Conservation (phyloP, 176 grass and related monocot species). For the Bonia amplexicaulis region DNA sequence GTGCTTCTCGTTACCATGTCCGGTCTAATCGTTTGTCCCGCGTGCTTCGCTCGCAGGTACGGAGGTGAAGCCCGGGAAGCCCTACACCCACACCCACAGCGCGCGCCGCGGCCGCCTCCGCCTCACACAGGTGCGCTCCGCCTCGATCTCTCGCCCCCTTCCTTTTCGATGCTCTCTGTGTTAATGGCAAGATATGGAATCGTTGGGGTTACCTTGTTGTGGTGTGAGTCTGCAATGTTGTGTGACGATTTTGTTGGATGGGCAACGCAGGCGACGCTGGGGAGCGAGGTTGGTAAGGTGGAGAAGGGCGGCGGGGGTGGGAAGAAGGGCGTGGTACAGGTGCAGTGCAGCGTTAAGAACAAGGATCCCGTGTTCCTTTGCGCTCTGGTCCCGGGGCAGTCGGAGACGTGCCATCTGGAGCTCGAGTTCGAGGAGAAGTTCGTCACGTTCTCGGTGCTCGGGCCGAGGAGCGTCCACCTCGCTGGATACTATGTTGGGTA, state of each 20-base stretch:
- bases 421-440: slow-evolving; percentile 83
- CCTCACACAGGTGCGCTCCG: slow-evolving; percentile 49
- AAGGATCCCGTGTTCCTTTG: slow-evolving; percentile 60
- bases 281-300: slow-evolving; percentile 28
- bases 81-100: slow-evolving; percentile 51
- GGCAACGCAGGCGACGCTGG: slow-evolving; percentile 63
- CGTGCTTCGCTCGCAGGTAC: slow-evolving; percentile 28
- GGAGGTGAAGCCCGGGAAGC: slow-evolving; percentile 82
- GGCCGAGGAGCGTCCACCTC: slow-evolving; percentile 56
- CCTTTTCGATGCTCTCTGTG: neutral
- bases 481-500: slow-evolving; percentile 73
- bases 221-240: neutral
- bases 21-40: neutral
- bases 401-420: slow-evolving; percentile 55
- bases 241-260: neutral
- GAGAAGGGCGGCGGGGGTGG: neutral
- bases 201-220: neutral
- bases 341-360: slow-evolving; percentile 60
- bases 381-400: slow-evolving; percentile 31
- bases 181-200: neutral
- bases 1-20: neutral
- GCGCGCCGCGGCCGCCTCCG: slow-evolving; percentile 51
- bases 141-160: neutral
- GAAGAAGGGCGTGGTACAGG: slow-evolving; percentile 48
- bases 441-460: slow-evolving; percentile 69